These are phyloP conservation scores for Mercurialis annua DNA, from an alignment of 345 rosid species.

Conservation along the genomic window DNA sequence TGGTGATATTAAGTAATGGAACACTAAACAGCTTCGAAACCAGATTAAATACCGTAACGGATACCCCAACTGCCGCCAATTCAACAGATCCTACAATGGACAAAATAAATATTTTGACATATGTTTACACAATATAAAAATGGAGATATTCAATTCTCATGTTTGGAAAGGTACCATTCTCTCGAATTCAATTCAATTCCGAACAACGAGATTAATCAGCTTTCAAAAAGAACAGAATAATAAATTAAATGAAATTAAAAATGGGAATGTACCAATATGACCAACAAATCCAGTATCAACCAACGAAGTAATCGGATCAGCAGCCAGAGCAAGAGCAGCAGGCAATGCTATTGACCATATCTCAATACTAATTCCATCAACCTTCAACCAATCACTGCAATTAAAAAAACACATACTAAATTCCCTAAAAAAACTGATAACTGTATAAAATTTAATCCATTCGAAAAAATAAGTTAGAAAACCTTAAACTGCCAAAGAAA, in stretches of 20 bases:
- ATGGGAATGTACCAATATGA: conserved; percentile 87
- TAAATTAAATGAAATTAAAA: background rate
- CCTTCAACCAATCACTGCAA: conserved; percentile 37
- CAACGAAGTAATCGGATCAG: conserved; percentile 80
- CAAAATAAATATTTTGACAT: background rate
- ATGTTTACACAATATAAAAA: too few relatives aligned
- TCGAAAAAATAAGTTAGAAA: background rate
- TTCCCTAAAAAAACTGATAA: background rate
- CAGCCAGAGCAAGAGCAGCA: conserved; percentile 89
- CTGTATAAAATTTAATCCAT: background rate
- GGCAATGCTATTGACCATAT: conserved; percentile 85
- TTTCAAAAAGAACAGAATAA: background rate
- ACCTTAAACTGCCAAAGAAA: conserved; percentile 32
- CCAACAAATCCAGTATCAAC: conserved; percentile 90
- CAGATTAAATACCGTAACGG: conserved; percentile 77
- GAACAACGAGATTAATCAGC: too few relatives aligned
- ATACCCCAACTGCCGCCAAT: conserved; percentile 87
- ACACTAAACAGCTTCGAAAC: conserved; percentile 85
- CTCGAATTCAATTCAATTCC: too few relatives aligned
- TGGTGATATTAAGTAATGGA: conserved; percentile 80
- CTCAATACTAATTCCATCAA: conserved; percentile 61
- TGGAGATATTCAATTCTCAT: too few relatives aligned
- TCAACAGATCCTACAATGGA: conserved; percentile 64
- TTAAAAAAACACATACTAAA: background rate
- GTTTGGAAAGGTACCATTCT: too few relatives aligned